Conservation (phyloP, 2,329 filamentous ascomycete species). For the Paecilomyces fulvus region DNA sequence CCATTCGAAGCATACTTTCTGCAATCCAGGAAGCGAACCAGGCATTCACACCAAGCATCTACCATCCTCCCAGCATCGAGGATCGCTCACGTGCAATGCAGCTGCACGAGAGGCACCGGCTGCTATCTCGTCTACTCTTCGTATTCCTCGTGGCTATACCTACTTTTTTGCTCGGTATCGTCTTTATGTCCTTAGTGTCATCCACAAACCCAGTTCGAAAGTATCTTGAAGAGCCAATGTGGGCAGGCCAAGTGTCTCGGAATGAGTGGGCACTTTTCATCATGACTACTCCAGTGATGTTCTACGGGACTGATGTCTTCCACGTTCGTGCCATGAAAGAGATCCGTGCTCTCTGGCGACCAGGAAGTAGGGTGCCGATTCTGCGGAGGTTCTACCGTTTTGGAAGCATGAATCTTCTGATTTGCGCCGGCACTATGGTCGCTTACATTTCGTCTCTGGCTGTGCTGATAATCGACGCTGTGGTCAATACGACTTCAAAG, state of each 20-base stretch:
- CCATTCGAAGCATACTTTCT: slow-evolving; percentile 63
- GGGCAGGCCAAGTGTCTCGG: slow-evolving; percentile 61
- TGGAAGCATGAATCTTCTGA: slow-evolving; percentile 92
- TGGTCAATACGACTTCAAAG: slow-evolving; percentile 28
- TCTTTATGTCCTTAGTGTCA: slow-evolving; percentile 78
- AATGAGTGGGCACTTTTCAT: slow-evolving; percentile 73
- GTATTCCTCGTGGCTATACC: slow-evolving; percentile 66
- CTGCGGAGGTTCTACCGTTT: slow-evolving; percentile 78
- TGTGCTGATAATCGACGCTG: slow-evolving; percentile 58
- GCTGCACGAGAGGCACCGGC: slow-evolving; percentile 56
- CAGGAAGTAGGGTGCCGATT: slow-evolving; percentile 62
- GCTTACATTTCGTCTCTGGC: slow-evolving; percentile 77
- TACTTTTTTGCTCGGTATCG: slow-evolving; percentile 77
- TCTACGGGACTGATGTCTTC: slow-evolving; percentile 78
- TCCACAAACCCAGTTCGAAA: slow-evolving; percentile 48
- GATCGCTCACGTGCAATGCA: slow-evolving; percentile 70
- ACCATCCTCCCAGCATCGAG: slow-evolving; percentile 75
- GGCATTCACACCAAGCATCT: slow-evolving; percentile 59
- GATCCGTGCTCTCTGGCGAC: slow-evolving; percentile 67
- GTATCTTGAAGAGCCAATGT: slow-evolving; percentile 64
- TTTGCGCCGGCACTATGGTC: slow-evolving; percentile 79
- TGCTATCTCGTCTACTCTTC: slow-evolving; percentile 62
- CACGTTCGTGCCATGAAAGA: slow-evolving; percentile 74
- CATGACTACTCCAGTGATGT: slow-evolving; percentile 77
- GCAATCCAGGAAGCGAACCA: slow-evolving; percentile 59